Percentiles rank a stretch among this genome's conserved stretches.
phyloP scores from a whole-genome alignment of 768 basidiomycete genomes.

The Russula virescens region DNA sequence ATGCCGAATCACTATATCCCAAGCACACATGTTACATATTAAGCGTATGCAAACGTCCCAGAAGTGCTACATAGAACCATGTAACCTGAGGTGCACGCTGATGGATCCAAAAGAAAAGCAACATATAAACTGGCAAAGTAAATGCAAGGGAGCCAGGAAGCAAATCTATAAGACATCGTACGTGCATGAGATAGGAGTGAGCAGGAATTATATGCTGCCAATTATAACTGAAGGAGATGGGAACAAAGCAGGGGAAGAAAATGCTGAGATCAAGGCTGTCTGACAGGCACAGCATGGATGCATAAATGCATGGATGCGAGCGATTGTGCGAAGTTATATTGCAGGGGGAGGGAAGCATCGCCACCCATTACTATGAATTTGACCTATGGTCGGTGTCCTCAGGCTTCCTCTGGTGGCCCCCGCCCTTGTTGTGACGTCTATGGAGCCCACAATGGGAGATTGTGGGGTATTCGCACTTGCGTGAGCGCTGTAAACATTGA shows the following conservation, averaged over 20 bases:
- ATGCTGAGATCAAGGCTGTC: conserved; percentile 3
- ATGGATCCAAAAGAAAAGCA: no score
- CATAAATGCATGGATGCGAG: conserved; percentile 4
- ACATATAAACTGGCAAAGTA: conserved; percentile 10
- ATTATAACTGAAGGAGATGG: not conserved
- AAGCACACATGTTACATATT: no score
- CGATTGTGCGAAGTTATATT: not conserved
- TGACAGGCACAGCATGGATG: no score
- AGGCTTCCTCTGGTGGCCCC: conserved; percentile 9
- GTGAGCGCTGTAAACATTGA: conserved; percentile 23
- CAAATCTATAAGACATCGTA: not conserved
- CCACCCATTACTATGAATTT: conserved; percentile 4
- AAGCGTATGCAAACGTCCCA: no score
- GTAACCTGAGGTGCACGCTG: no score
- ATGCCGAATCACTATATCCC: no score
- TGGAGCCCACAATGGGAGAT: conserved; percentile 25
- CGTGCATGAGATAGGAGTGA: conserved; percentile 4
- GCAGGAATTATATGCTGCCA: conserved; percentile 16
- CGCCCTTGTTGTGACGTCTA: conserved; percentile 19
- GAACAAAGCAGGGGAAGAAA: no score
- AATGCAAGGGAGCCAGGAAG: not conserved
- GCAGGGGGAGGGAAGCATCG: no score
- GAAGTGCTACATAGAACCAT: no score
- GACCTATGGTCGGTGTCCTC: conserved; percentile 21
- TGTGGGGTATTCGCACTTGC: conserved; percentile 25